phyloP scores from a whole-genome alignment of 164 flowering plant genomes.

The Chloranthus sessilifolius region DNA sequence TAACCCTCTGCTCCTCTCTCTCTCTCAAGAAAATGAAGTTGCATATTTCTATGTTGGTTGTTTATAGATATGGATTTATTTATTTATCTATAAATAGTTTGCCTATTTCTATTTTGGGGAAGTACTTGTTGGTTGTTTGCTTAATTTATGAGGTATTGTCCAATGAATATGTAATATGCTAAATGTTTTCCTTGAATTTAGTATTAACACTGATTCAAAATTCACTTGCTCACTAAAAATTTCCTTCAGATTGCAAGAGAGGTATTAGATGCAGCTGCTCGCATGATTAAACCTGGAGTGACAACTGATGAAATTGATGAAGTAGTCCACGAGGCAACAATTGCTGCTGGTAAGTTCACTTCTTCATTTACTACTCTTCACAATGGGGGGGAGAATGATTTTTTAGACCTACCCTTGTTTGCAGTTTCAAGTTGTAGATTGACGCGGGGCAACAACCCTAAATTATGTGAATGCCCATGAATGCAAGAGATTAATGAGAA shows the following conservation, averaged over 20 bases:
- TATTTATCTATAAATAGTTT: too few relatives aligned
- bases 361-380: too few relatives aligned
- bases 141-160: background rate
- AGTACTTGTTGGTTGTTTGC: too few relatives aligned
- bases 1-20: too few relatives aligned
- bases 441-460: too few relatives aligned
- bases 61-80: background rate
- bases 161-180: background rate
- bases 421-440: too few relatives aligned
- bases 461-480: too few relatives aligned
- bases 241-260: slow-evolving; percentile 76
- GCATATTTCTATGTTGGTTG: background rate
- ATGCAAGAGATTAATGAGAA: too few relatives aligned
- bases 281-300: slow-evolving; percentile 79
- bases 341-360: slow-evolving; percentile 66
- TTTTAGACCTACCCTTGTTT: too few relatives aligned
- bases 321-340: slow-evolving; percentile 92
- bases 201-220: slow-evolving; percentile 3
- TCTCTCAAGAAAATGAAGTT: too few relatives aligned
- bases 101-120: too few relatives aligned
- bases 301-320: slow-evolving; percentile 97
- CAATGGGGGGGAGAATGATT: too few relatives aligned
- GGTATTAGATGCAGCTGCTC: slow-evolving; percentile 94
- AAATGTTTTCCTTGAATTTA: background rate
- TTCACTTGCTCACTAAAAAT: background rate